Conservation (phyloP, 441 rosid genomes). For the Corymbia citriodora region DNA sequence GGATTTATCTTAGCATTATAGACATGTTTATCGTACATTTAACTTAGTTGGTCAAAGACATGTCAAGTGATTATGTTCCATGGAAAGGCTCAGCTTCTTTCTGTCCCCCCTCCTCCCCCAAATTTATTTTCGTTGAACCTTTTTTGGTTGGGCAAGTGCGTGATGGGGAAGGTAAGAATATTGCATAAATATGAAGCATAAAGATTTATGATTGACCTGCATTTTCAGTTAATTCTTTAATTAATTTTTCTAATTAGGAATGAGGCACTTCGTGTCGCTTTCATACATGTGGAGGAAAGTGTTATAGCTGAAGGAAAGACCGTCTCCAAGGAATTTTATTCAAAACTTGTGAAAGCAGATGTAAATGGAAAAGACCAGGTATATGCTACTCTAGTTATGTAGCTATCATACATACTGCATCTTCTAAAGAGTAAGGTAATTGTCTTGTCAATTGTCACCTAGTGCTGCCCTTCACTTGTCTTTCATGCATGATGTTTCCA, state of each 20-base stretch:
- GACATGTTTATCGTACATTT: not conserved
- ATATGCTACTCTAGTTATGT: not conserved
- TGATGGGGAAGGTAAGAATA: not conserved
- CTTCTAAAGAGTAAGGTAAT: not conserved
- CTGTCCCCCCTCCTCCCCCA: not conserved
- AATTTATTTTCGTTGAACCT: not conserved
- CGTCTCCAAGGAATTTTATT: constrained; percentile 51
- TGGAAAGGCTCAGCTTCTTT: not conserved
- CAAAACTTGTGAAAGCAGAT: constrained; percentile 97
- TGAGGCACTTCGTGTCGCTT: constrained; percentile 97
- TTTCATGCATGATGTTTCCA: not conserved
- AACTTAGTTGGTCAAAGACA: not conserved
- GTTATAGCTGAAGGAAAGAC: constrained; percentile 37
- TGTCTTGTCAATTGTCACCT: not conserved
- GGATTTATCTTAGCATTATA: not conserved
- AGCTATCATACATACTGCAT: not conserved
- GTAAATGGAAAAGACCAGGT: constrained; percentile 99
- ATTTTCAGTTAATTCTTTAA: not conserved
- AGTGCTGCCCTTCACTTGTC: not conserved
- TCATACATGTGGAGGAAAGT: constrained; percentile 86
- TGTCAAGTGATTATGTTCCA: not conserved
- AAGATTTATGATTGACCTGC: not conserved
- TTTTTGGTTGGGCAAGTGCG: not conserved
- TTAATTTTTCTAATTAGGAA: constrained; percentile 38
- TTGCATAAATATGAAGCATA: not conserved